Conservation (phyloP, 2,329 filamentous ascomycete species). For the Penicillium griseofulvum region DNA sequence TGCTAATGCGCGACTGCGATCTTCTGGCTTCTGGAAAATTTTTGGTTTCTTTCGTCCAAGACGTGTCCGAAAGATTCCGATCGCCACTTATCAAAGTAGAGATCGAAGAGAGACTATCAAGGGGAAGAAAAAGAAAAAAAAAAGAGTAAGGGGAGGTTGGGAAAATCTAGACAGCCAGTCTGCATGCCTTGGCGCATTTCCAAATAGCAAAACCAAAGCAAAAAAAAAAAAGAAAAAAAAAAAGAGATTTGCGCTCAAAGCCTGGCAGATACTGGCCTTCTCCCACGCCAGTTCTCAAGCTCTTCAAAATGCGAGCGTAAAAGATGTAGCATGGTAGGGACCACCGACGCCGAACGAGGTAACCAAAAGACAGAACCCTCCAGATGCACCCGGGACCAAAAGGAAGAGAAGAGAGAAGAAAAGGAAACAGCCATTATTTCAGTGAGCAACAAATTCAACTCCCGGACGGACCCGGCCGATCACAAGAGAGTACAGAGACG, state of each 20-base stretch:
- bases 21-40: conserved; percentile 24
- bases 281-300: neutral
- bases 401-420: conserved; percentile 14
- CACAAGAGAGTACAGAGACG: conserved; percentile 40
- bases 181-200: neutral
- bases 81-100: neutral
- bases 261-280: neutral
- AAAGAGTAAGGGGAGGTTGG: conserved; percentile 1
- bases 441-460: conserved; percentile 1
- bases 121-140: neutral
- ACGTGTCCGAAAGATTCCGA: neutral
- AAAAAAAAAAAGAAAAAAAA: neutral
- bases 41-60: conserved; percentile 17
- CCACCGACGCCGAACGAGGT: conserved; percentile 25
- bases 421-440: conserved; percentile 14
- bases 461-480: conserved; percentile 23
- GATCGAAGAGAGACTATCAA: neutral
- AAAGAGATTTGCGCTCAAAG: neutral
- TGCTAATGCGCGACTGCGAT: conserved; percentile 41
- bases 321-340: conserved; percentile 5
- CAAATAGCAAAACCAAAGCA: neutral
- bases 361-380: conserved; percentile 28
- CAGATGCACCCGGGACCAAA: conserved; percentile 28
- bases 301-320: conserved; percentile 1
- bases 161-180: neutral